Evolutionary conservation across 2,329 filamentous ascomycete genomes (phyloP), one percentile per base, ranked within the genome.

Genomic region (Cladosporium sp.): DNA sequence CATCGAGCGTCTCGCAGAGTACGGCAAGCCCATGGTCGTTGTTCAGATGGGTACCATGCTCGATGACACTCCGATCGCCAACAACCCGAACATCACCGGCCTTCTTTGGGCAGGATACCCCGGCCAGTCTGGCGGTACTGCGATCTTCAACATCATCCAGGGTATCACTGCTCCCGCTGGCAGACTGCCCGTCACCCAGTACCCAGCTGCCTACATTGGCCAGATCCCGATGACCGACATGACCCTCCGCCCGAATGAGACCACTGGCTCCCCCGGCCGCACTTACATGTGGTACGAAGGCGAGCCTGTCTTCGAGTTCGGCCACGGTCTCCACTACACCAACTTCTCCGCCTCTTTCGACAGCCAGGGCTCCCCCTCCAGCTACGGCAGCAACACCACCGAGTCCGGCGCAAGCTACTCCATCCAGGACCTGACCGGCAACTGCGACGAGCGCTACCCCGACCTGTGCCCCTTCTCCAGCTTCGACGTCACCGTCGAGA

Each of bases 41-140:
- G 65, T 79, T 1, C 74, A 80, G 53, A 70, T 81, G 57, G 78
- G 79, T 18, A 73, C 66, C n/a, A 71, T 70, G 10, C 56, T 83
- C 16, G 81, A 84, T 60, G 74, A 74, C 53, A 70, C 74, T 0
- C 71, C 77, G 3, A 61, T 83, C 3, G 61, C 77, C 5, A 65
- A 64, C 3, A 75, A 79, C 49, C 57, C 66, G 1, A 75, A 75
- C 51, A 72, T 83, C 53, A 73, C 70, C 28, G 72, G 77, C 0
- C 61, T 84, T 0, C 58, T 84, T 0, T 83, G 81, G 81, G 77
- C 70, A 0, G 78, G 80, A 0, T 83, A 81, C 53, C 81, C 81
- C 0, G 80, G 81, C 1, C 80, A 84, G 63, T 75, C 77, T 37
- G 81, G 81, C 10, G 81, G 81, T 2, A 65, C 67, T 8, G 81